phyloP scores from a whole-genome alignment of 2,329 filamentous ascomycete species.

The Colletotrichum cordylinicola region DNA sequence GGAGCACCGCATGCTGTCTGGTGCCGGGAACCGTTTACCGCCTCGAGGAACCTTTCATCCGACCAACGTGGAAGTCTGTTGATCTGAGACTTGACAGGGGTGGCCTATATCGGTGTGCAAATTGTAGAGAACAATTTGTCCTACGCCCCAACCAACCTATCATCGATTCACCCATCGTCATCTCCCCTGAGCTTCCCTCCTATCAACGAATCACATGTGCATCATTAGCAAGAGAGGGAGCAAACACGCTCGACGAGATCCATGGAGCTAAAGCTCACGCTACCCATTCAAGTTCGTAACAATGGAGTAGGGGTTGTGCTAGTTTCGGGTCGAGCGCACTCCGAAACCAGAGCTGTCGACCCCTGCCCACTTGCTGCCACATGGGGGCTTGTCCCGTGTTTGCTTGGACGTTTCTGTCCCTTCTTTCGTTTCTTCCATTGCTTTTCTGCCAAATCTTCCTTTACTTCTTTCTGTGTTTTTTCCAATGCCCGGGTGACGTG shows the following conservation, averaged over 20 bases:
- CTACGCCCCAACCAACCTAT: not conserved
- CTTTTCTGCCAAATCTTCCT: not conserved
- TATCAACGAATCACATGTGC: not conserved
- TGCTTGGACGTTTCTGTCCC: constrained; percentile 2
- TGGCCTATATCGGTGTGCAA: not conserved
- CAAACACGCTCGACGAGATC: not conserved
- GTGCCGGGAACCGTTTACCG: not conserved
- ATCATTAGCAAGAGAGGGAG: not conserved
- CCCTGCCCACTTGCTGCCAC: not conserved
- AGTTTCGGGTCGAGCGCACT: constrained; percentile 15
- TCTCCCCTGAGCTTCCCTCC: not conserved
- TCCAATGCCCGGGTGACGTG: not conserved
- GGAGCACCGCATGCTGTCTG: not conserved
- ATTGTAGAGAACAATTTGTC: not conserved
- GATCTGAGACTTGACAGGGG: not conserved
- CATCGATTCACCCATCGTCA: not conserved
- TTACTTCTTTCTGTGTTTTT: not conserved
- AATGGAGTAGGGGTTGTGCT: constrained; percentile 4
- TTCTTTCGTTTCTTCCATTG: constrained; percentile 14
- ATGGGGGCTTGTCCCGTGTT: not conserved
- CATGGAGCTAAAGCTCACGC: not conserved
- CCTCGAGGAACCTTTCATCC: not conserved
- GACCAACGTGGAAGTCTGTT: not conserved
- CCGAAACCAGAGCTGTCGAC: constrained; percentile 15
- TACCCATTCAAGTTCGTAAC: not conserved